These are phyloP conservation scores for Erysimum cheiranthoides DNA, from an alignment of 345 rosid species.

Conservation along the genomic window DNA sequence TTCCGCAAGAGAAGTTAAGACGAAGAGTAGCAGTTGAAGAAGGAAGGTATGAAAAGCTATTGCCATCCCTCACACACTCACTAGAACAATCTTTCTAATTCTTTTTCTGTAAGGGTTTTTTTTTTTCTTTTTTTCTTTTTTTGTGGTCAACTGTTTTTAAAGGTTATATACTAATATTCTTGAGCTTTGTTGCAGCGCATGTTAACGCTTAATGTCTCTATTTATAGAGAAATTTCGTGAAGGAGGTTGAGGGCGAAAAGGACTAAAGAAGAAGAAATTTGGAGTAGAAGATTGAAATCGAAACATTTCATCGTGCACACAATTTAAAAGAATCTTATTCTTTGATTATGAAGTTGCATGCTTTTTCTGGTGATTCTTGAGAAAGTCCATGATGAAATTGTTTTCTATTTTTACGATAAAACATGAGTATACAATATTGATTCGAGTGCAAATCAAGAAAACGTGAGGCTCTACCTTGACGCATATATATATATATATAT, in stretches of 20 bases:
- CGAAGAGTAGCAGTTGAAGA: slow-evolving; percentile 31
- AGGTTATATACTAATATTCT: neutral
- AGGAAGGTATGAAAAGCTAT: slow-evolving; percentile 12
- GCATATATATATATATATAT: neutral
- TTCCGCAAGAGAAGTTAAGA: slow-evolving; percentile 7
- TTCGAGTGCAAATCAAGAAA: slow-evolving; percentile 17
- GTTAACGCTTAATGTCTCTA: slow-evolving; percentile 1
- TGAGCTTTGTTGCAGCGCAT: neutral
- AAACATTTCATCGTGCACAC: slow-evolving; percentile 30
- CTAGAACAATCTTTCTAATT: neutral
- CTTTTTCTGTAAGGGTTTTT: neutral
- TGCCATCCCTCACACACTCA: slow-evolving; percentile 22
- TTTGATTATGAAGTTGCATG: slow-evolving; percentile 12
- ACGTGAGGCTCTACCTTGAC: neutral
- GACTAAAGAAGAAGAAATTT: slow-evolving; percentile 4
- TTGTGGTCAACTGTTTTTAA: neutral
- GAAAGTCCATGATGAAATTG: neutral
- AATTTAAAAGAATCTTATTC: slow-evolving; percentile 36
- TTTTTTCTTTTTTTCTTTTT: too few relatives aligned
- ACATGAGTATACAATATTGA: slow-evolving; percentile 12
- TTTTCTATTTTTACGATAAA: neutral
- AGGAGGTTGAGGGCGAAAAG: slow-evolving; percentile 1
- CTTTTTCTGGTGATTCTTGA: slow-evolving; percentile 5
- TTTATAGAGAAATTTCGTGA: slow-evolving; percentile 24
- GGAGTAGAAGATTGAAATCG: slow-evolving; percentile 25